These are phyloP conservation scores for Nitzschia palea DNA, from an alignment of 108 stramenopile species.

Conservation along the genomic window DNA sequence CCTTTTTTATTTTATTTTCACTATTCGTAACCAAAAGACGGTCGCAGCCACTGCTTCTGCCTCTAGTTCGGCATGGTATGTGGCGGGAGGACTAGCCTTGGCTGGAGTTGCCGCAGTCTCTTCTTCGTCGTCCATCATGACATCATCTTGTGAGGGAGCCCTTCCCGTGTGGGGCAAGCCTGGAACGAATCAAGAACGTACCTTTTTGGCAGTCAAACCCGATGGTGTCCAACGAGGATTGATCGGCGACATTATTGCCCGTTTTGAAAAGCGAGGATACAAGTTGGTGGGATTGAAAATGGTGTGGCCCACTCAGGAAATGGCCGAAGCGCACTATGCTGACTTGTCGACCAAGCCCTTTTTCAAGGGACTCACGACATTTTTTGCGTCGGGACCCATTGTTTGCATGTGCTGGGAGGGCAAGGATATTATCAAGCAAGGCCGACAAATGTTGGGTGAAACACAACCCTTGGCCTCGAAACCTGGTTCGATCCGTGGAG, in stretches of 20 bases:
- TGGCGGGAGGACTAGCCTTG: background rate
- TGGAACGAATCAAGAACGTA: constrained; percentile 86
- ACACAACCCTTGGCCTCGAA: constrained; percentile 77
- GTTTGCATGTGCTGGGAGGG: constrained; percentile 88
- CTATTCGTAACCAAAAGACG: too few relatives aligned
- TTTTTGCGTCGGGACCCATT: constrained; percentile 93
- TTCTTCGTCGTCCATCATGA: background rate
- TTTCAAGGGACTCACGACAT: constrained; percentile 88
- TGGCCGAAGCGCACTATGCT: constrained; percentile 91
- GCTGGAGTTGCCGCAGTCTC: background rate
- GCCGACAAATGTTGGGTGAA: constrained; percentile 90
- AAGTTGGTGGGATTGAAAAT: constrained; percentile 92
- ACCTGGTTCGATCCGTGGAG: constrained; percentile 82
- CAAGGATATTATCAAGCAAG: constrained; percentile 81
- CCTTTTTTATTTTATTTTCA: too few relatives aligned
- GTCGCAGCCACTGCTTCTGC: background rate
- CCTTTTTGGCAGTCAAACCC: constrained; percentile 93
- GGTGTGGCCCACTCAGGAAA: constrained; percentile 86
- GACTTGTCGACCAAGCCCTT: constrained; percentile 91
- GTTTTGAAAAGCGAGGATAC: constrained; percentile 95
- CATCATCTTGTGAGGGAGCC: constrained; percentile 25
- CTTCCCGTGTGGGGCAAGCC: constrained; percentile 71
- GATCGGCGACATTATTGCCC: constrained; percentile 90
- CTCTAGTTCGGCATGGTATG: background rate
- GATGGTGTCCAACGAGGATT: constrained; percentile 96